These are phyloP conservation scores for Iberis pinnata DNA, from an alignment of 345 rosid species.

Conservation along the genomic window DNA sequence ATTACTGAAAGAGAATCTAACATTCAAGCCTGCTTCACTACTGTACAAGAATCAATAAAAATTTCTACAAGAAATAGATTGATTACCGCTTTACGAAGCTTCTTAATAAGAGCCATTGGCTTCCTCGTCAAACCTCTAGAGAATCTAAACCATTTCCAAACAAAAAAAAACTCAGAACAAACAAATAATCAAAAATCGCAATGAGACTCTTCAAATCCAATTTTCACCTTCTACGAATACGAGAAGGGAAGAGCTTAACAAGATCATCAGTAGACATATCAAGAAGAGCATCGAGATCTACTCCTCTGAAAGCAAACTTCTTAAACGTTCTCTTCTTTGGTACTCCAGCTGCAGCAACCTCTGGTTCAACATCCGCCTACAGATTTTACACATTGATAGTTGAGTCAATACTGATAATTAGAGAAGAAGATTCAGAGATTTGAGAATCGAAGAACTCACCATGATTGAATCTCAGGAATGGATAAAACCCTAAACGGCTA, in stretches of 20 bases:
- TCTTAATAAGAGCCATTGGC: slow-evolving; percentile 77
- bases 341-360: slow-evolving; percentile 40
- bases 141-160: slow-evolving; percentile 40
- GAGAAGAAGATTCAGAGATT: slow-evolving; percentile 4
- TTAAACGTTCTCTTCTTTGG: slow-evolving; percentile 87
- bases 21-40: neutral
- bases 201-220: too few species aligned
- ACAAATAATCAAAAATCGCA: neutral
- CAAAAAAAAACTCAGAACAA: neutral
- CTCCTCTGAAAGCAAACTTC: slow-evolving; percentile 81
- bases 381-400: neutral
- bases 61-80: too few species aligned
- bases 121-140: slow-evolving; percentile 75
- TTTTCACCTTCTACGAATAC: slow-evolving; percentile 88
- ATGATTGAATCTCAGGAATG: too few species aligned
- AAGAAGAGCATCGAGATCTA: slow-evolving; percentile 78
- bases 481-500: too few species aligned
- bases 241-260: slow-evolving; percentile 82
- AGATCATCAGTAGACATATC: slow-evolving; percentile 96
- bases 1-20: too few species aligned
- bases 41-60: too few species aligned
- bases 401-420: neutral
- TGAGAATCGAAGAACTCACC: neutral
- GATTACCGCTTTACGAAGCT: slow-evolving; percentile 67
- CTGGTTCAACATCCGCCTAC: slow-evolving; percentile 48